Base-by-base conservation (phyloP, 768 basidiomycete genomes). In the Amanita rimosa region DNA sequence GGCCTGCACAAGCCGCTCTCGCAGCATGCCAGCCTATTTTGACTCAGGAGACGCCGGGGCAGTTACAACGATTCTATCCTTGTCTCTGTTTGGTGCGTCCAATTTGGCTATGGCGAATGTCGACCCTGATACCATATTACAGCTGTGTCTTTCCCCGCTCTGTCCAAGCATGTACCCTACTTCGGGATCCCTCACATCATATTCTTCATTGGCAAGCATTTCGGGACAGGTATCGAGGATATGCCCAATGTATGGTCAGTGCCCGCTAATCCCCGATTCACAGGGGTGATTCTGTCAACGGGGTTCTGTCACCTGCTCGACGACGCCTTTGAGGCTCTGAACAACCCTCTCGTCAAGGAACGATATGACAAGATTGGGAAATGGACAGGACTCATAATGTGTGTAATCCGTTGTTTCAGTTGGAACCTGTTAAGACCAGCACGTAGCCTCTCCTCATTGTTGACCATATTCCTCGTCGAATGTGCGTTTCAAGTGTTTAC, bases 121-220 rank as follows among this genome's bases (percentile, higher is more conserved):
- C 43, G 39, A 17, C 38, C 8, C 29, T 14, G n/a, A 26, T 8
- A 22, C 1, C 14, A 22, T 11, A 22, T 48, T n/a, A 8, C 33
- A 75, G 86, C 87, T n/a, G 81, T 79, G 1, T 83, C 83, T 0
- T 83, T 90, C 53, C 87, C 88, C 0, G 66, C 76, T 1, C 49
- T 86, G 21, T 84, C 85, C 0, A 76, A 74, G 50, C 70, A 69
- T 1, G 57, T 72, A 11, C 67, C 70, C 5, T 69, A 69, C 49
- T 56, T 88, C 17, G 72, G 72, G 46, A 79, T 87, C 55, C 85
- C 85, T 1, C 72, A 72, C 19, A 66, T 85, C 13, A 57, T 83
- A 14, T 90, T 91, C 60, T 90, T 91, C 62, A 69, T 87, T n/a
- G 86, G 84, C 34, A 91, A 89, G 57, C 88, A 91, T 59, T 89